Evolutionary conservation across 2,329 filamentous ascomycete genomes (phyloP), one percentile per base, ranked within the genome.

Genomic region (Zarea fungicola): DNA sequence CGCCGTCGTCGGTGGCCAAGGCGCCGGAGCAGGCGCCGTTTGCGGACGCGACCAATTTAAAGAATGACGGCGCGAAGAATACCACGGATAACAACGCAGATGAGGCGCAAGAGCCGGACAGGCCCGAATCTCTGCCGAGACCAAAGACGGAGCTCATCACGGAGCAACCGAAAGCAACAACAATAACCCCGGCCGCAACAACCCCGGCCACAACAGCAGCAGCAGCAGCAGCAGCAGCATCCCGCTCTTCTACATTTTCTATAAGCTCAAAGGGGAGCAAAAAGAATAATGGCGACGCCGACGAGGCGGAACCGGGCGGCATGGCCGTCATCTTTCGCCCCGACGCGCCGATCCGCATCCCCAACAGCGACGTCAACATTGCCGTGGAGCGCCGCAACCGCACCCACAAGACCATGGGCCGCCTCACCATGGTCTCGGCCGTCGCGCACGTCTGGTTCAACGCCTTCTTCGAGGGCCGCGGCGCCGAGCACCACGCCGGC

Each of bases 391-490:
- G 89, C 7, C 83, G 91, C 29, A 95, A 90, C 67, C 87, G 85
- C 60, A 83, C 87, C 2, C 78, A 80, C 5, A 87, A 87, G 59
- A 81, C 80, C 9, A 85, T 93, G 66, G 86, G 89, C 1, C 85
- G 89, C 1, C 80, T 89, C 56, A 90, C 89, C 1, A 89, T 97
- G 83, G 89, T 96, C 4, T 96, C 92, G 0, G 84, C 91, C 0
- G 84, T 97, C 9, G 91, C 91, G 0, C 92, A 97, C 60, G 88
- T 96, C 14, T 99, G 93, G 93, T 96, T 96, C 74, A 99, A 99
- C 61, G 75, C 84, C 2, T 97, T 84, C 67, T 97, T 97, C 59
- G 93, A 97, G 68, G 90, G 91, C 37, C 72, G 80, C 18, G 86
- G 87, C 0, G 83, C 85, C 0, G 86, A 90, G 60, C 75, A 83